Conservation (phyloP, 345 rosid genomes). For the Aegle marmelos region DNA sequence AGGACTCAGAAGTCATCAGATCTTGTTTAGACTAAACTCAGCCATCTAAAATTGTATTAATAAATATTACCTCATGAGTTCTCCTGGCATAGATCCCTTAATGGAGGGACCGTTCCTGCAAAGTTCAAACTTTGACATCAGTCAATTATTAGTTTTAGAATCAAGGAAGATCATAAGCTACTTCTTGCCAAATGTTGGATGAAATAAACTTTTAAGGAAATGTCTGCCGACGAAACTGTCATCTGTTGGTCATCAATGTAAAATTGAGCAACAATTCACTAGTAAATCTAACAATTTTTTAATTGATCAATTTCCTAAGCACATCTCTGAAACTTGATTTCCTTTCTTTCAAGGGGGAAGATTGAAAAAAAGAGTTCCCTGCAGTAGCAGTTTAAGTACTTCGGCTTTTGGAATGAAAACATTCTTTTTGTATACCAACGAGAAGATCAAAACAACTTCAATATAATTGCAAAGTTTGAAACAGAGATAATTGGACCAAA, state of each 20-base stretch:
- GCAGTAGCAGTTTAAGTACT: neutral
- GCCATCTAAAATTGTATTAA: neutral
- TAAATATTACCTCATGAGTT: conserved; percentile 64
- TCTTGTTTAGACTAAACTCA: neutral
- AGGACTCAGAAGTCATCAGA: neutral
- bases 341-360: neutral
- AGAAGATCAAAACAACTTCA: neutral
- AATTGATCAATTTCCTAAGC: neutral
- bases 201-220: neutral
- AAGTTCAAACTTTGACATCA: conserved; percentile 17
- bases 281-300: neutral
- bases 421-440: neutral
- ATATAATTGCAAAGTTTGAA: too few relatives aligned
- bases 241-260: neutral
- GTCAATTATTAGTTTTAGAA: neutral
- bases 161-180: neutral
- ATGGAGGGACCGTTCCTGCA: conserved; percentile 41
- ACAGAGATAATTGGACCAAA: neutral
- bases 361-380: neutral
- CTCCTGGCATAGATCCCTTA: conserved; percentile 51
- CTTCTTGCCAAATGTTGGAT: neutral
- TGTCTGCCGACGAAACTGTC: neutral
- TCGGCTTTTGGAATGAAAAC: neutral
- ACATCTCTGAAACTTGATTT: neutral
- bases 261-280: neutral